phyloP scores from a whole-genome alignment of 2,329 filamentous ascomycete species.

The Aspergillus udagawae region DNA sequence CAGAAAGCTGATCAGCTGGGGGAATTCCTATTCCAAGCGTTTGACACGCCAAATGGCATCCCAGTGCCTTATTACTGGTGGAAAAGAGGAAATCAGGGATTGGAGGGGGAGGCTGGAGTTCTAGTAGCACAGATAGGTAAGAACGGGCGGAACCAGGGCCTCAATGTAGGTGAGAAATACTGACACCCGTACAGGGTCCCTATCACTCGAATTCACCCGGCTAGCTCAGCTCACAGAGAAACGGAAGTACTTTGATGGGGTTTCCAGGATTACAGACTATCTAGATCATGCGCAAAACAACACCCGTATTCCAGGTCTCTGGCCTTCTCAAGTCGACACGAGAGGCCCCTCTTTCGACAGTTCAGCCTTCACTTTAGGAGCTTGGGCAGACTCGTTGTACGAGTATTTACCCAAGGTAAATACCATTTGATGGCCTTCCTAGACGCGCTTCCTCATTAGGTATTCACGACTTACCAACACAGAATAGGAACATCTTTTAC shows the following conservation, averaged over 20 bases:
- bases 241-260: constrained; percentile 77
- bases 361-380: constrained; percentile 33
- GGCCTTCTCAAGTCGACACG: constrained; percentile 67
- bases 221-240: constrained; percentile 77
- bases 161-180: not conserved
- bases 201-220: constrained; percentile 74
- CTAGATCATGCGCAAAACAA: constrained; percentile 67
- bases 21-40: constrained; percentile 71
- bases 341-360: constrained; percentile 10
- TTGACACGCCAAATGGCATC: constrained; percentile 71
- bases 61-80: constrained; percentile 61
- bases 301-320: constrained; percentile 69
- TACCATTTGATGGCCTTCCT: not conserved
- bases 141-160: not conserved
- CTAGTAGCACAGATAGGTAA: not conserved
- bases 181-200: not conserved
- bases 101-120: not conserved
- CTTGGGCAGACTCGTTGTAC: constrained; percentile 40
- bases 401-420: constrained; percentile 34
- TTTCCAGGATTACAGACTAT: constrained; percentile 74
- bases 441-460: not conserved
- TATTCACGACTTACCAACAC: not conserved
- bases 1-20: constrained; percentile 73
- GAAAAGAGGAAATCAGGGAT: not conserved
- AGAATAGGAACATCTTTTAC: constrained; percentile 33